Conservation (phyloP, 495 filamentous ascomycete species). For the Penicillium macrosclerotiorum region DNA sequence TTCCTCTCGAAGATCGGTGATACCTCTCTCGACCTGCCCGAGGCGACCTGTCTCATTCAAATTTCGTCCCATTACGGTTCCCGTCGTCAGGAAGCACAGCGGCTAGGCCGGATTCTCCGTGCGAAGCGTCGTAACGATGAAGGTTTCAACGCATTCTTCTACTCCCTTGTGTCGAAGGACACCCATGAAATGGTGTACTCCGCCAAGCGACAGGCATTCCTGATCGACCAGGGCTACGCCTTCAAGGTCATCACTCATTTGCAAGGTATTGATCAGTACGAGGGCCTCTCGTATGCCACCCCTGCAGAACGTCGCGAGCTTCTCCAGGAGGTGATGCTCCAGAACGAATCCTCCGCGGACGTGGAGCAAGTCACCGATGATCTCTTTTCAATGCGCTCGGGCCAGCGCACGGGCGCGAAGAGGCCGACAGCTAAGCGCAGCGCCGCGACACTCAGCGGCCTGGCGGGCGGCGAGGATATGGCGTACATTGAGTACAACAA, state of each 20-base stretch:
- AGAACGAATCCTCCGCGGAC: constrained; percentile 78
- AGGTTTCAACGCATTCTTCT: constrained; percentile 99
- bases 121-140: constrained; percentile 97
- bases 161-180: constrained; percentile 94
- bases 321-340: constrained; percentile 86
- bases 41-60: constrained; percentile 96
- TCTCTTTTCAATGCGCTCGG: constrained; percentile 65
- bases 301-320: constrained; percentile 83
- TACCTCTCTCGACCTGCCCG: constrained; percentile 92
- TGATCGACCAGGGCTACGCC: constrained; percentile 97
- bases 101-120: constrained; percentile 89
- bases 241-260: constrained; percentile 99
- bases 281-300: constrained; percentile 76
- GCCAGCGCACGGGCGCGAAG: constrained; percentile 37
- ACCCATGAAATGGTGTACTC: constrained; percentile 99
- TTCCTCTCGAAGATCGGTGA: constrained; percentile 98
- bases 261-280: constrained; percentile 81
- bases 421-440: constrained; percentile 64
- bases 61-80: constrained; percentile 98
- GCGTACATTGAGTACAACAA: constrained; percentile 87
- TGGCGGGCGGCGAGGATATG: constrained; percentile 92
- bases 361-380: constrained; percentile 80
- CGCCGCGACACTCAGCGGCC: constrained; percentile 78
- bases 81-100: constrained; percentile 93
- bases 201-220: constrained; percentile 93